Evolutionary conservation across 23 red algal genomes (phyloP).

Genomic region (Chondrus crispus): DNA sequence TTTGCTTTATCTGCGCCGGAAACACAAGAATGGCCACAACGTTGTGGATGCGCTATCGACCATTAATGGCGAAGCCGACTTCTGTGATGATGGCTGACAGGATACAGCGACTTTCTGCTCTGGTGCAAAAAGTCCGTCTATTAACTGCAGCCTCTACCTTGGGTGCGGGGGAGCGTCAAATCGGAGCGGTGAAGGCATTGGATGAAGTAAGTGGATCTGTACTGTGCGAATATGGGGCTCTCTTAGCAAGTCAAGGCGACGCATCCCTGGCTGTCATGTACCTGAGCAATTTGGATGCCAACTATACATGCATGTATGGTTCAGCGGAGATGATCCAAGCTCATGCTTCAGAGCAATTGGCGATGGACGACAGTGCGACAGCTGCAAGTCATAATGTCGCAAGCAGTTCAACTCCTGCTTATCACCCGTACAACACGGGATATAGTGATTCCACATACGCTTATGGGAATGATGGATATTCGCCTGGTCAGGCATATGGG

Average conservation of each 20-base stretch:
- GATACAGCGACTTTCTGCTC: conserved; percentile 7
- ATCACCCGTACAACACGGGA: neutral
- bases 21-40: conserved; percentile 59
- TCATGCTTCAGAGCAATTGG: conserved; percentile 29
- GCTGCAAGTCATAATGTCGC: no score
- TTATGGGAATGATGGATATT: neutral
- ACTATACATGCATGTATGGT: conserved; percentile 28
- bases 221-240: conserved; percentile 58
- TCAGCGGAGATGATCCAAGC: conserved; percentile 25
- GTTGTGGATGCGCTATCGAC: conserved; percentile 38
- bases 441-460: neutral
- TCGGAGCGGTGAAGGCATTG: conserved; percentile 53
- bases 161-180: conserved; percentile 53
- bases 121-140: conserved; percentile 56
- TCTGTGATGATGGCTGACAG: conserved; percentile 46
- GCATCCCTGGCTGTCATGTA: conserved; percentile 32
- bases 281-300: conserved; percentile 44
- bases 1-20: conserved; percentile 68
- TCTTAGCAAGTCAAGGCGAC: conserved; percentile 46
- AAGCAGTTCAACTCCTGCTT: no score
- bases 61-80: neutral
- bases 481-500: no score
- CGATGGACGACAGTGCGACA: neutral
- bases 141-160: conserved; percentile 36
- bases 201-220: conserved; percentile 61